Base-by-base conservation (phyloP, 768 basidiomycete genomes). In the Gymnopilus dilepis region DNA sequence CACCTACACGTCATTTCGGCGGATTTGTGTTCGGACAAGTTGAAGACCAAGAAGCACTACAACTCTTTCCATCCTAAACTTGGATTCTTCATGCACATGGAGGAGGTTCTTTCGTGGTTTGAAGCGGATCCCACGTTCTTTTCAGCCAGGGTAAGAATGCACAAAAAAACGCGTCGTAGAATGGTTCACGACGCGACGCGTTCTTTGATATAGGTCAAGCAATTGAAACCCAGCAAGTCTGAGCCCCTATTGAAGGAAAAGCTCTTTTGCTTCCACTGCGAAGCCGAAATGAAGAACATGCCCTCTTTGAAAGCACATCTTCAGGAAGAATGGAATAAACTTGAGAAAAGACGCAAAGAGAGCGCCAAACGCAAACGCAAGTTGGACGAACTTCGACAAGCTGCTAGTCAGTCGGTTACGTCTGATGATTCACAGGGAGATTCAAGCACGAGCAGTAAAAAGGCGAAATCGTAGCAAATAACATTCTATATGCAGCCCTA, bases 21-120 rank as follows among this genome's bases (percentile, higher is more conserved):
- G 4, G 95, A 97, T 70, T 71, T 95, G 34, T 80, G 81, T 56
- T 89, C 89, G 0, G 81, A 85, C 8, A 77, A 75, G 54, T 74
- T 96, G 79, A 97, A 95, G 76, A 84, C 80, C 58, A 97, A 97
- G 79, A 92, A 90, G 69, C 95, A 97, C 66, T 92, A 94, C 75
- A 95, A 96, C 69, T 91, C 92, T 5, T 97, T 96, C 76, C 89
- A 91, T 68, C 95, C 95, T 0, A 84, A 85, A 50, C 79, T 84
- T 19, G 94, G 92, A 1, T 97, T 94, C 76, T 96, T 97, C 75
- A 69, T 96, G 2, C 84, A 87, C 62, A 75, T 95, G 17, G 80
- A 86, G 53, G 86, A 93, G 9, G 89, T 97, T n/a, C 76, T 92
- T 43, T 80, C 83, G 2, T 95, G 94, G 94, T 89, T 92, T 61